Base-by-base conservation (phyloP, 208 protist species). In the Porcisia hertigi region DNA sequence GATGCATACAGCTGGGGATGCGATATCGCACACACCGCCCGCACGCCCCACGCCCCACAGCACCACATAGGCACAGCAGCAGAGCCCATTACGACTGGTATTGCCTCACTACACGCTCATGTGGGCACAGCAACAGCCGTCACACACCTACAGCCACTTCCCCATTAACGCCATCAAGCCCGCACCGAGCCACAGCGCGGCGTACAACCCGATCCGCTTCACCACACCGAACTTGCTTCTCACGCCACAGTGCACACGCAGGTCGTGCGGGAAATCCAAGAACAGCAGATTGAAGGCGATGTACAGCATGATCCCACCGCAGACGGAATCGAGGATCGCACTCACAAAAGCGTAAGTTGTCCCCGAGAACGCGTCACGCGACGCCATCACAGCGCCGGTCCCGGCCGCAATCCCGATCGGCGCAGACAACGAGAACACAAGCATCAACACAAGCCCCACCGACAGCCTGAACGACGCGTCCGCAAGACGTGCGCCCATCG, bases 281-380 rank as follows among this genome's bases (percentile, higher is more conserved):
- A 92, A 79, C 74, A 94, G 55, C 47, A 94, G 75, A 30, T 77
- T 76, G 75, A 94, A 94, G 58, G 69, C 86, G 57, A 94, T 81
- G 76, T 94, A 94, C 30, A 94, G 84, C 71, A 94, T 66, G 59
- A 94, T 92, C n/a, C 90, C 90, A 52, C 82, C 85, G 74, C 90
- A 94, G 52, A 90, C 18, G 0, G 88, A 71, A 73, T 89, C 83
- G 55, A 86, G 69, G 54, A 92, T 81, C 41, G 75, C 88, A 20
- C 73, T 75, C 70, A 85, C 53, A 34, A 88, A 64, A 12, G 79
- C 71, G 69, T 86, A 93, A 16, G 78, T 71, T 2, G 69, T 0
- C 0, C 81, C 82, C 12, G 66, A 75, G 62, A 89, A n/a, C 25
- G 77, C 77, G 49, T 72, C 53, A 39, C 70, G 71, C 57, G 73